A percentile compares a stretch with the other conserved stretches of the same genome.
Evolutionary conservation across 345 rosid species (phyloP).

Genomic region (Microcos paniculata): DNA sequence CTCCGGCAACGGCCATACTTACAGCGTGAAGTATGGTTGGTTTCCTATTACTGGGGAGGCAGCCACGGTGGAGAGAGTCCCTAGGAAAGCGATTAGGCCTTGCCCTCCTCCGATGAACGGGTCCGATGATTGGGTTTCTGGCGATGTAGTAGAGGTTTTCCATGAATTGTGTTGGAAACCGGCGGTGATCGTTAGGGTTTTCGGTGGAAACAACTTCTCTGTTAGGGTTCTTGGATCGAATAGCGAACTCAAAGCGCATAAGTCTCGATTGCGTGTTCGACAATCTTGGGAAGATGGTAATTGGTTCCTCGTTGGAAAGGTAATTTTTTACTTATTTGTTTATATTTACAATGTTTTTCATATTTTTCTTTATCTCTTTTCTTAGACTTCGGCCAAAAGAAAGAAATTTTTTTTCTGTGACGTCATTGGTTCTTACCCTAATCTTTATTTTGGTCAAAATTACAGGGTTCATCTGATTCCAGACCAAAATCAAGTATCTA

Average conservation of each 20-base stretch:
- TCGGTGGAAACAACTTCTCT: not conserved
- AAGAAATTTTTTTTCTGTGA: too few relatives aligned
- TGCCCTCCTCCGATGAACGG: constrained; percentile 37
- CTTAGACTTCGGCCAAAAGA: too few relatives aligned
- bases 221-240: constrained; percentile 15
- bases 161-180: constrained; percentile 12
- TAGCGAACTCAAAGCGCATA: constrained; percentile 2
- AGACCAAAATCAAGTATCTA: too few relatives aligned
- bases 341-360: not conserved
- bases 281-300: constrained; percentile 17
- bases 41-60: not conserved
- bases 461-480: constrained; percentile 1
- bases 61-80: constrained; percentile 38
- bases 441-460: not conserved
- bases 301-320: constrained; percentile 21
- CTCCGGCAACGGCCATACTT: constrained; percentile 59
- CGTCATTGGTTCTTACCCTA: not conserved
- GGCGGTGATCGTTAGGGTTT: constrained; percentile 7
- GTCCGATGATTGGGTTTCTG: constrained; percentile 1
- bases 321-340: not conserved
- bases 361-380: not conserved
- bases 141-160: constrained; percentile 13
- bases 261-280: constrained; percentile 11
- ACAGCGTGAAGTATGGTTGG: constrained; percentile 39
- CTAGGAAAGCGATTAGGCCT: constrained; percentile 66